Base-by-base conservation (phyloP, 331 rosid species). In the Phaseolus coccineus region DNA sequence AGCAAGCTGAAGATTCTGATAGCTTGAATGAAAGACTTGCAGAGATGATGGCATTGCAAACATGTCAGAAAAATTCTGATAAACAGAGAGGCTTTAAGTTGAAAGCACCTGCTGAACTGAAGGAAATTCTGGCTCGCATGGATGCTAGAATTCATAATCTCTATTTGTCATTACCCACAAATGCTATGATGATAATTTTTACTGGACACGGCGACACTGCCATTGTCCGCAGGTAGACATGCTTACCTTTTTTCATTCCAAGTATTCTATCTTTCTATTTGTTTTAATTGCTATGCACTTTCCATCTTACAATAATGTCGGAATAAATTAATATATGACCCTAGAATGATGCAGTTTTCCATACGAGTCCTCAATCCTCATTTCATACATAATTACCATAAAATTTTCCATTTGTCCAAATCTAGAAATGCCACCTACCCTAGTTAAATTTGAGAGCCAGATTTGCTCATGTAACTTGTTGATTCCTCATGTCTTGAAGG, bases 161-260 rank as follows among this genome's bases (percentile, higher is more conserved):
- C 48, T 85, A 90, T 7, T 31, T 66, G 7, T 70, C 92, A 12
- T 85, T 96, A 39, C 99, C 98, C 14, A 50, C 88, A 31, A 96
- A 93, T 79, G 81, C 98, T 63, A 93, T 93, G 99, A 87, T 96
- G 81, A 90, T 96, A 77, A 70, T 91, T 71, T 96, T 95, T 89
- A 88, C 99, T 0, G 99, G 99, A 77, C 99, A 93, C 59, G 99
- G 99, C 39, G 97, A 96, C 85, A 91, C 92, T 28, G 93, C 97
- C 55, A 62, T 91, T 64, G 97, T 93, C 22, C 88, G 86, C 76
- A 96, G 99, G 99, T 96, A 90, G 39, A 81, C 27, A 28, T 56
- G 56, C 77, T 57, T 22, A 16, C 76, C 28, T 76, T 76, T 42
- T n/a, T 27, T 53, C 22, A 59, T 46, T 70, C 48, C 15, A 61